A percentile compares a stretch with the other conserved stretches of the same genome.
These are phyloP conservation scores for Boechera divaricarpa DNA, from an alignment of 345 rosid genomes.

Conservation along the genomic window DNA sequence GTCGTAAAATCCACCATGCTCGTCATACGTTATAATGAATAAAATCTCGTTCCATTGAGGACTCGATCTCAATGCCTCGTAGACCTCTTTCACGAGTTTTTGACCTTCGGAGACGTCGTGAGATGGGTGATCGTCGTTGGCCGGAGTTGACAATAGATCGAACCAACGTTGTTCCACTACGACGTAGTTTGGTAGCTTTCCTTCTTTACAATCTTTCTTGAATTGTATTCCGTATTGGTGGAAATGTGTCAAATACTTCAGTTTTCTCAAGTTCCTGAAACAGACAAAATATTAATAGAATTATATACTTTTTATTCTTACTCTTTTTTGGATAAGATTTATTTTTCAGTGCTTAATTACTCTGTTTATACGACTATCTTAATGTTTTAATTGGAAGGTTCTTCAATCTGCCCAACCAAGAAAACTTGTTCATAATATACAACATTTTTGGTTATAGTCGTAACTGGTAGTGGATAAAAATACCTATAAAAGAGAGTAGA, in stretches of 20 bases:
- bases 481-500: conserved; percentile 66
- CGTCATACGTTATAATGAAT: conserved; percentile 56
- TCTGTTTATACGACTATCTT: background rate
- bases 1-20: conserved; percentile 68
- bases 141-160: conserved; percentile 48
- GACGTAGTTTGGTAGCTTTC: conserved; percentile 59
- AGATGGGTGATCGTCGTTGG: conserved; percentile 62
- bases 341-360: too few species aligned
- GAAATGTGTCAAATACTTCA: conserved; percentile 51
- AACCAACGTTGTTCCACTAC: conserved; percentile 57
- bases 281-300: background rate
- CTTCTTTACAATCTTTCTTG: conserved; percentile 55
- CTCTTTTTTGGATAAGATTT: background rate
- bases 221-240: conserved; percentile 52
- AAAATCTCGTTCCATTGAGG: conserved; percentile 65
- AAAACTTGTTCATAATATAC: too few species aligned
- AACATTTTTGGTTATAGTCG: too few species aligned
- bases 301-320: background rate
- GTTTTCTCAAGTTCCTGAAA: conserved; percentile 53
- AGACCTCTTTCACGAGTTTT: conserved; percentile 58
- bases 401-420: too few species aligned
- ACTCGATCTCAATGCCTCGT: conserved; percentile 58
- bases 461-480: background rate
- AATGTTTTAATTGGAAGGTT: background rate
- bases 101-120: conserved; percentile 65